Conservation (phyloP, 495 filamentous ascomycete genomes). For the Chaetomidium leptoderma region DNA sequence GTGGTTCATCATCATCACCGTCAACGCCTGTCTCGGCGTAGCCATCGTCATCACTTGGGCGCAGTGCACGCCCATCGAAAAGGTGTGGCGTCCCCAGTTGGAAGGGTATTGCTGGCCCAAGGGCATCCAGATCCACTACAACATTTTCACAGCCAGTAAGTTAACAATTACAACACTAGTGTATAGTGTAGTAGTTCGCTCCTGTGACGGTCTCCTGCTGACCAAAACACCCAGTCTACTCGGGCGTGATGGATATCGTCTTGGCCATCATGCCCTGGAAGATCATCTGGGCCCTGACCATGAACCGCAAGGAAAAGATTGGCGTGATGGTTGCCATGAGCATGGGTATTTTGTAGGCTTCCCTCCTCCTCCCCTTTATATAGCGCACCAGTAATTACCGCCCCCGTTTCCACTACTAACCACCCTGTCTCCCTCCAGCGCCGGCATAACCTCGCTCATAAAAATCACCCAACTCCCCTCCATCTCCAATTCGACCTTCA, state of each 20-base stretch:
- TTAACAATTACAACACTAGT: too few relatives aligned
- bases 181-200: too few relatives aligned
- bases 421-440: neutral
- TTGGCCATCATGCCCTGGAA: slow-evolving; percentile 37
- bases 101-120: slow-evolving; percentile 36
- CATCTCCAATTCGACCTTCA: slow-evolving; percentile 28
- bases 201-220: neutral
- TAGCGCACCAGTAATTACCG: neutral
- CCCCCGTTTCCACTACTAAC: neutral
- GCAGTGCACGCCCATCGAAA: slow-evolving; percentile 33
- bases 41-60: slow-evolving; percentile 35
- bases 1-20: slow-evolving; percentile 29
- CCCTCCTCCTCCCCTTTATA: neutral
- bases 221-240: slow-evolving; percentile 27
- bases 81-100: slow-evolving; percentile 27
- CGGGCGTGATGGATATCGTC: slow-evolving; percentile 34
- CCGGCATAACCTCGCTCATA: slow-evolving; percentile 13
- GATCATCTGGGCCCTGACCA: slow-evolving; percentile 35
- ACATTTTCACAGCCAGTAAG: slow-evolving; percentile 33
- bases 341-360: slow-evolving; percentile 35
- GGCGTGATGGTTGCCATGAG: slow-evolving; percentile 38
- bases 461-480: slow-evolving; percentile 31
- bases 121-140: slow-evolving; percentile 29
- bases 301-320: slow-evolving; percentile 36
- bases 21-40: slow-evolving; percentile 31